Evolutionary conservation across 2,329 filamentous ascomycete species (phyloP).

Genomic region (Mycosphaerella arachidis): DNA sequence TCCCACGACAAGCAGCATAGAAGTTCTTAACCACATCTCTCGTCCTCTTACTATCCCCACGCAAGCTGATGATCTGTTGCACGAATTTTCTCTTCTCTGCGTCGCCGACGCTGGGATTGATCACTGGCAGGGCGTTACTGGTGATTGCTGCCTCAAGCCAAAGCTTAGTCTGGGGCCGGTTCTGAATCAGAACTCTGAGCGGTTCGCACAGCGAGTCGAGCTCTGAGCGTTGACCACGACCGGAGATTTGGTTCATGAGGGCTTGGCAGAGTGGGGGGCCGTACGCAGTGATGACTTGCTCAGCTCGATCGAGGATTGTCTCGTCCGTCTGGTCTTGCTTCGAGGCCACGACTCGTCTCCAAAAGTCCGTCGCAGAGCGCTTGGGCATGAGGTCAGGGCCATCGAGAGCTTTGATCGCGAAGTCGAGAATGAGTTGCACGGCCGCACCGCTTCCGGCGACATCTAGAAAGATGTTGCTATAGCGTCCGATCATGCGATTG

Average conservation of each 20-base stretch:
- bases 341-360: conserved; percentile 53
- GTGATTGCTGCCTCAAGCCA: conserved; percentile 56
- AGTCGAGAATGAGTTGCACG: conserved; percentile 55
- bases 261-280: conserved; percentile 58
- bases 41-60: conserved; percentile 57
- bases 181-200: conserved; percentile 57
- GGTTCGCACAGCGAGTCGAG: conserved; percentile 67
- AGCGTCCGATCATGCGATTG: conserved; percentile 58
- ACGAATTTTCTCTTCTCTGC: conserved; percentile 62
- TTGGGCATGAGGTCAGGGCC: conserved; percentile 73
- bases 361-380: conserved; percentile 67
- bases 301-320: conserved; percentile 15
- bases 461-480: conserved; percentile 59
- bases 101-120: conserved; percentile 52
- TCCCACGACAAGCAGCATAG: conserved; percentile 62
- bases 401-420: conserved; percentile 65
- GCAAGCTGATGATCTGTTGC: conserved; percentile 61
- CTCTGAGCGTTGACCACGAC: conserved; percentile 65
- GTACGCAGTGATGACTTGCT: conserved; percentile 51
- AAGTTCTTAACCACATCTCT: conserved; percentile 67
- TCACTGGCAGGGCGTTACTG: conserved; percentile 48
- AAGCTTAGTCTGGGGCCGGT: conserved; percentile 24
- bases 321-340: conserved; percentile 37
- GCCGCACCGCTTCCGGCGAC: conserved; percentile 53
- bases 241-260: conserved; percentile 62